Evolutionary conservation across 352 stramenopile species (phyloP), one percentile per base, ranked within the genome.

Genomic region (Globisporangium sylvaticum): DNA sequence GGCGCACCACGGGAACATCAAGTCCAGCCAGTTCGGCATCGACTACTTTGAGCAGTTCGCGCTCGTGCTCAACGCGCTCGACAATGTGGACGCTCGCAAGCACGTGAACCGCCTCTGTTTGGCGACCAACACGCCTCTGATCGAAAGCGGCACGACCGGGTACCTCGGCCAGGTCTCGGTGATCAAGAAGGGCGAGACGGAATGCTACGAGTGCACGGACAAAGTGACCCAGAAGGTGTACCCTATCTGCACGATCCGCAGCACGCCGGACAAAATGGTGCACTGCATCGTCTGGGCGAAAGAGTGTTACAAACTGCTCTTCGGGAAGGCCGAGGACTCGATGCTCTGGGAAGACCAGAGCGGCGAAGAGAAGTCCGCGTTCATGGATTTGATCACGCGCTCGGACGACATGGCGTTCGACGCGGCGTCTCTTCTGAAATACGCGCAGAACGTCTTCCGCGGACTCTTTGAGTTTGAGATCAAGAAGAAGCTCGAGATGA

Each of bases 211-310:
- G 81, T 99, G 98, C 83, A 95, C 97, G 31, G 88, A 95, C 42
- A 95, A 96, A 62, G 88, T 92, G 75, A 84, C 97, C 67, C 64
- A 98, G 66, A 99, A 99, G 73, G 95, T 99, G 29, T 99, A 99
- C 78, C 97, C 98, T 24, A 99, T 99, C 74, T 99, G 98, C 78
- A 99, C 98, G 48, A 99, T 99, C 77, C 92, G 98, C 72, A 97
- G 88, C 53, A 99, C 98, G 18, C 98, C 98, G 0, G 96, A 97
- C 75, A 99, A 99, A 83, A 98, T 98, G 65, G 98, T 99, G 31
- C 98, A 99, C 81, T 99, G 97, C 77, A 99, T 99, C 69, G 98
- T 99, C 31, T 99, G 98, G 98, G 96, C 96, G 44, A 96, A 96
- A 59, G 88, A 96, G 70, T 96, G 84, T 71, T 96, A 93, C 75